A percentile compares a stretch with the other conserved stretches of the same genome.
Conservation (phyloP, 805 yeast genomes). For the Ogataea ganodermae region DNA sequence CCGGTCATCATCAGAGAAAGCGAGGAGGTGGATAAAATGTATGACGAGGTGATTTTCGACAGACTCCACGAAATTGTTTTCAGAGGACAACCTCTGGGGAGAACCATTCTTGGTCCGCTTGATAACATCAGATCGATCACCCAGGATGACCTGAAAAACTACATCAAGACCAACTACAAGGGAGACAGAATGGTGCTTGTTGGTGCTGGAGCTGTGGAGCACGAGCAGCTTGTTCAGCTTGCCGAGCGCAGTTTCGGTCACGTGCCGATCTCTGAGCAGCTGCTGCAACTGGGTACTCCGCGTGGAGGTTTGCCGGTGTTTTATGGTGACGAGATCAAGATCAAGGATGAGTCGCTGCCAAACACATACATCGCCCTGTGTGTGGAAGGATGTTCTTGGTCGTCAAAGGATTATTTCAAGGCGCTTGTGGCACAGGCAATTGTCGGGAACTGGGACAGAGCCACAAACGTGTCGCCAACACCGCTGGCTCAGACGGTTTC, state of each 20-base stretch:
- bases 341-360: slow-evolving; percentile 81
- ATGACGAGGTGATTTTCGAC: slow-evolving; percentile 97
- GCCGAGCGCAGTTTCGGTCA: slow-evolving; percentile 81
- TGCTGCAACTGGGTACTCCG: slow-evolving; percentile 71
- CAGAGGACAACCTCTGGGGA: slow-evolving; percentile 89
- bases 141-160: slow-evolving; percentile 72
- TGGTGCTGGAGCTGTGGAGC: slow-evolving; percentile 93
- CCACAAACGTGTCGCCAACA: slow-evolving; percentile 83
- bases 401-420: slow-evolving; percentile 90
- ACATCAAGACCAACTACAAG: slow-evolving; percentile 83
- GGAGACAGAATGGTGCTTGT: slow-evolving; percentile 98
- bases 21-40: slow-evolving; percentile 97
- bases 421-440: slow-evolving; percentile 96
- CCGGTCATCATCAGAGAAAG: slow-evolving; percentile 95
- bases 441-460: slow-evolving; percentile 96
- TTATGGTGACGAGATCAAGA: slow-evolving; percentile 81
- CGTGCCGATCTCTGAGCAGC: slow-evolving; percentile 52
- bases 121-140: slow-evolving; percentile 81
- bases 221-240: slow-evolving; percentile 72
- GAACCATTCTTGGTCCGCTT: slow-evolving; percentile 94
- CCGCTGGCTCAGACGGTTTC: slow-evolving; percentile 68
- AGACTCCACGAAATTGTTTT: slow-evolving; percentile 92
- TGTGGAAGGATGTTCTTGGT: slow-evolving; percentile 98
- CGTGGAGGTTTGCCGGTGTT: slow-evolving; percentile 78
- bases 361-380: slow-evolving; percentile 91